These are phyloP conservation scores for Kernera saxatilis DNA, from an alignment of 345 rosid species.

Conservation along the genomic window DNA sequence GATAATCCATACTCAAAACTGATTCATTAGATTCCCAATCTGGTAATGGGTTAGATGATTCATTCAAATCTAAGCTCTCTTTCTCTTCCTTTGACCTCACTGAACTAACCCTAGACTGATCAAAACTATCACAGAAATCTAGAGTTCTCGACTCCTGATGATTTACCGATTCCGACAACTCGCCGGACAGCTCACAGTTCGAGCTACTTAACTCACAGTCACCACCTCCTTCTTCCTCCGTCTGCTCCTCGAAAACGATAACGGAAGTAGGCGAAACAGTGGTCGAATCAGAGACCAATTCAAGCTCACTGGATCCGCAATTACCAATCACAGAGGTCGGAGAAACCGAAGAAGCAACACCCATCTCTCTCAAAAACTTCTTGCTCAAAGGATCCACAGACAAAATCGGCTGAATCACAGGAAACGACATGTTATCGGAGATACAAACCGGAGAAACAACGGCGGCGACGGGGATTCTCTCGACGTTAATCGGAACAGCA, in stretches of 20 bases:
- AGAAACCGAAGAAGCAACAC: slow-evolving; percentile 29
- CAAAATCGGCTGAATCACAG: slow-evolving; percentile 76
- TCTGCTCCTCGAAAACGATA: slow-evolving; percentile 43
- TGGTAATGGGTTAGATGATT: slow-evolving; percentile 36
- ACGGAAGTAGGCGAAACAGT: slow-evolving; percentile 71
- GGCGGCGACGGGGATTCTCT: slow-evolving; percentile 87
- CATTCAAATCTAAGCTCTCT: slow-evolving; percentile 45
- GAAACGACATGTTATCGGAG: slow-evolving; percentile 51
- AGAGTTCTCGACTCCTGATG: slow-evolving; percentile 34
- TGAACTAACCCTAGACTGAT: slow-evolving; percentile 51
- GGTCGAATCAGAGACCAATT: slow-evolving; percentile 40
- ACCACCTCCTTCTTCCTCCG: slow-evolving; percentile 32
- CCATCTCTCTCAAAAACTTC: slow-evolving; percentile 42
- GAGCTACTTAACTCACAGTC: slow-evolving; percentile 57
- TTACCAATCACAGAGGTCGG: slow-evolving; percentile 38
- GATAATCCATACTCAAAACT: slow-evolving; percentile 77
- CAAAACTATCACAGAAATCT: slow-evolving; percentile 59
- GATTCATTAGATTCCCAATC: slow-evolving; percentile 89
- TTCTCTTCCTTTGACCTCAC: slow-evolving; percentile 36
- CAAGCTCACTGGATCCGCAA: slow-evolving; percentile 26
- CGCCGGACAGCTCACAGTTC: slow-evolving; percentile 43
- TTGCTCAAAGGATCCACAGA: slow-evolving; percentile 40
- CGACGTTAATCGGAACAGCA: slow-evolving; percentile 86
- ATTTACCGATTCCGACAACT: slow-evolving; percentile 38
- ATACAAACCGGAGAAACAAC: slow-evolving; percentile 69